Evolutionary conservation across 73 alveolate species (phyloP).

Genomic region (Tetrahymena elliotti): DNA sequence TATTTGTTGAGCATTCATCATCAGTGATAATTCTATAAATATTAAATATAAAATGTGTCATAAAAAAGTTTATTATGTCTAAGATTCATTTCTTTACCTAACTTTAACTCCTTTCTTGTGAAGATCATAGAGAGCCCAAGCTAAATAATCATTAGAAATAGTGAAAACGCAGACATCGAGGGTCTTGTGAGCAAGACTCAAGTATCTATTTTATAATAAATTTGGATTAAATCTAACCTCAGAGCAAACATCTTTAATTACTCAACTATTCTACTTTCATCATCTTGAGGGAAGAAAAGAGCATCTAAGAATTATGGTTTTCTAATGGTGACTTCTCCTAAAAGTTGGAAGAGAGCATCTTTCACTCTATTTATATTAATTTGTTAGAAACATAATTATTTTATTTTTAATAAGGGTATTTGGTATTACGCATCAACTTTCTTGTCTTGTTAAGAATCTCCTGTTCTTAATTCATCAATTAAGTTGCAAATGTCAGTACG

Average conservation of each 20-base stretch:
- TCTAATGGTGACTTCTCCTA: neutral
- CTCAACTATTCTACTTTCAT: neutral
- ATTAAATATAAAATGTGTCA: neutral
- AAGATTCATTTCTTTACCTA: neutral
- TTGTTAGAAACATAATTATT: neutral
- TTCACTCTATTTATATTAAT: neutral
- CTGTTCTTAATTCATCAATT: neutral
- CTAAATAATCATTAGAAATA: constrained; percentile 71
- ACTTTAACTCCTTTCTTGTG: constrained; percentile 74
- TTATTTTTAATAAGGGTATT: neutral
- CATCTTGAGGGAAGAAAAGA: neutral
- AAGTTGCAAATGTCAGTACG: neutral
- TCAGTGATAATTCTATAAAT: constrained; percentile 70
- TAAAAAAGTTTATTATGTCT: neutral
- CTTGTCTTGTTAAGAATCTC: neutral
- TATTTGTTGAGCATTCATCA: constrained; percentile 78
- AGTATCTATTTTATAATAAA: constrained; percentile 3
- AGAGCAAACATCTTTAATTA: neutral
- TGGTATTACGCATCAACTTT: neutral
- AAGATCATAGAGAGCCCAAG: constrained; percentile 71
- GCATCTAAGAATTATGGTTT: neutral
- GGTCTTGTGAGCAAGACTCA: constrained; percentile 49
- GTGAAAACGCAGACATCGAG: constrained; percentile 83
- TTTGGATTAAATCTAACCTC: neutral
- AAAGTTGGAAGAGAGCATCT: neutral